A percentile compares a stretch with the other conserved stretches of the same genome.
phyloP scores from a whole-genome alignment of 495 filamentous ascomycete genomes.

The Penicillium steckii region DNA sequence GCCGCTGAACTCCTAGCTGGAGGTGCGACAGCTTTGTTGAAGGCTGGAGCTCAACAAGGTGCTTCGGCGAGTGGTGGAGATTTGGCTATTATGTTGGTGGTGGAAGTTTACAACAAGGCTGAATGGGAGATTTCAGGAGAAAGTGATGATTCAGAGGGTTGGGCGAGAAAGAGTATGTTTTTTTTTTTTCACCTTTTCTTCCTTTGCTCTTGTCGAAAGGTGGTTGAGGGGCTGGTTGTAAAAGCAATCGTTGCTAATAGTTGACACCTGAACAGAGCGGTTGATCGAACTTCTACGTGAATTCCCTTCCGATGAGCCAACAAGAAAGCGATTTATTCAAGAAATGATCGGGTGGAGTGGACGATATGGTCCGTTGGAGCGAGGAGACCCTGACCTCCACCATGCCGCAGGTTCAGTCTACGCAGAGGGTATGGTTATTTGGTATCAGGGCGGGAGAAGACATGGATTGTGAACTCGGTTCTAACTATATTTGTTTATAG shows the following conservation, averaged over 20 bases:
- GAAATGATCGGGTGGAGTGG: slow-evolving; percentile 89
- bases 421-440: slow-evolving; percentile 62
- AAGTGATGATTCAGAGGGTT: slow-evolving; percentile 42
- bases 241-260: background rate
- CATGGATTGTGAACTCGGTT: background rate
- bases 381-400: slow-evolving; percentile 93
- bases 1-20: slow-evolving; percentile 84
- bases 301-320: slow-evolving; percentile 82
- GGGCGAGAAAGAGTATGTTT: slow-evolving; percentile 44
- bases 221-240: too few species aligned
- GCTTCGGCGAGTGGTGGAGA: slow-evolving; percentile 81
- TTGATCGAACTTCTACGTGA: slow-evolving; percentile 66
- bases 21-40: slow-evolving; percentile 80
- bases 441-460: background rate
- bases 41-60: slow-evolving; percentile 75
- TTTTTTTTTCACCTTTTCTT: background rate
- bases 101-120: slow-evolving; percentile 85
- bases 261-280: slow-evolving; percentile 37
- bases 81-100: slow-evolving; percentile 75
- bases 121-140: slow-evolving; percentile 68
- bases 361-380: slow-evolving; percentile 80
- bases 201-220: background rate
- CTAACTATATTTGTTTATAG: slow-evolving; percentile 37
- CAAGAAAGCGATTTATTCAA: slow-evolving; percentile 83
- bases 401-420: slow-evolving; percentile 87